Evolutionary conservation across 2,329 filamentous ascomycete species (phyloP), one percentile per base, ranked within the genome.

Genomic region (Diaporthe sp.): DNA sequence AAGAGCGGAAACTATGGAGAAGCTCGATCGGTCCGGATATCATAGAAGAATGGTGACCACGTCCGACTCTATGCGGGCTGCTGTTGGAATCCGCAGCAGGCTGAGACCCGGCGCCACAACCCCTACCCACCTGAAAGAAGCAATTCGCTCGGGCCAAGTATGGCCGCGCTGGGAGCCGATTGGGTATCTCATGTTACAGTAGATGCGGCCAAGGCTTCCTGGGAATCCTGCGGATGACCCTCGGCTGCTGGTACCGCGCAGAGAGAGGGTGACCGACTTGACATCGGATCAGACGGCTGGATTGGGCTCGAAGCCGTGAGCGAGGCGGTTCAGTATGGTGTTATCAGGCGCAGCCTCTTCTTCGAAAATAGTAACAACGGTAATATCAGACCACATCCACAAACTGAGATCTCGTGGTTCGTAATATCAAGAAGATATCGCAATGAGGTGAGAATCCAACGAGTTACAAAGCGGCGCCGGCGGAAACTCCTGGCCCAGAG

Each of bases 111-210:
- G 4, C 34, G n/a, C 31, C 34, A 28, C 8, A 5, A 69, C 31
- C 49, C 65, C 46, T 69, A 15, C 46, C 34, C 65, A 69, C 65
- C 65, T 68, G 65, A 55, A 22, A 69, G 46, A 69, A 69, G 46
- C 65, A 55, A 12, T 55, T 28, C 15, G 31, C 31, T 68, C 46
- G 46, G 62, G 8, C 46, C 9, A 68, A 68, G 62, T 12, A 22
- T 25, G 28, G 28, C 44, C 31, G n/a, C 34, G 46, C 10, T 25
- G 7, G 2, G 1, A 25, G 62, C 62, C 46, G 22, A 68, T 68
- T 68, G 62, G 46, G 4, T 4, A 10, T 22, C n/a, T 19, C 3
- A 15, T n/a, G 31, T 55, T 42, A 28, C 65, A 69, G 44, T 25
- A 42, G 7, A 55, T 12, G n/a, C 15, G n/a, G 62, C 65, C 46